These are phyloP conservation scores for Cladosporium sp. DNA, from an alignment of 2,329 filamentous ascomycete species.

Conservation along the genomic window DNA sequence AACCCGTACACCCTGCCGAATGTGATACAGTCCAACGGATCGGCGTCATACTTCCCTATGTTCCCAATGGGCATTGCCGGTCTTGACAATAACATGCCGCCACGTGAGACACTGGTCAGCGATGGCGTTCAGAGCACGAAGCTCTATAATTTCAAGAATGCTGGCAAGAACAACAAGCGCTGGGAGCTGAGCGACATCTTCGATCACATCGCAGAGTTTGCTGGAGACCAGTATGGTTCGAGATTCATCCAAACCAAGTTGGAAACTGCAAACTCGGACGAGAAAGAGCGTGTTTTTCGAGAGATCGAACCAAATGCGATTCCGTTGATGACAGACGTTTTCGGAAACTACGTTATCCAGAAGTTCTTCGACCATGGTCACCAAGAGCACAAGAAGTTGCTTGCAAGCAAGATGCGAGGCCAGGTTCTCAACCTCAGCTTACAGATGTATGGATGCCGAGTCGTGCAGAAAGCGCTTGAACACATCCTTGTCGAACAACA, in stretches of 20 bases:
- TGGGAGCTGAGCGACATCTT: slow-evolving; percentile 89
- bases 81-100: slow-evolving; percentile 38
- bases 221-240: slow-evolving; percentile 91
- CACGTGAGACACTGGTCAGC: slow-evolving; percentile 55
- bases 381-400: slow-evolving; percentile 82
- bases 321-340: slow-evolving; percentile 92
- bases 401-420: slow-evolving; percentile 83
- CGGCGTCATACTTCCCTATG: slow-evolving; percentile 32
- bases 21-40: slow-evolving; percentile 32
- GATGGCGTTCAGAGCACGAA: slow-evolving; percentile 65
- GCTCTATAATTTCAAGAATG: slow-evolving; percentile 75
- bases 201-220: slow-evolving; percentile 85
- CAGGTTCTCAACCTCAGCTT: slow-evolving; percentile 74
- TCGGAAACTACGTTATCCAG: slow-evolving; percentile 97
- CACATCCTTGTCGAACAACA: slow-evolving; percentile 91
- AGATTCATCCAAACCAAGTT: slow-evolving; percentile 93
- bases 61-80: slow-evolving; percentile 34
- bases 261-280: slow-evolving; percentile 88
- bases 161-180: slow-evolving; percentile 66
- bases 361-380: slow-evolving; percentile 97
- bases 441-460: slow-evolving; percentile 90
- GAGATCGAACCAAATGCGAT: slow-evolving; percentile 82
- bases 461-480: slow-evolving; percentile 93
- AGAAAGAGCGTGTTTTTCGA: slow-evolving; percentile 84
- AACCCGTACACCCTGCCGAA: slow-evolving; percentile 34